Base-by-base conservation (phyloP, 441 rosid genomes). In the Syzygium malaccense region DNA sequence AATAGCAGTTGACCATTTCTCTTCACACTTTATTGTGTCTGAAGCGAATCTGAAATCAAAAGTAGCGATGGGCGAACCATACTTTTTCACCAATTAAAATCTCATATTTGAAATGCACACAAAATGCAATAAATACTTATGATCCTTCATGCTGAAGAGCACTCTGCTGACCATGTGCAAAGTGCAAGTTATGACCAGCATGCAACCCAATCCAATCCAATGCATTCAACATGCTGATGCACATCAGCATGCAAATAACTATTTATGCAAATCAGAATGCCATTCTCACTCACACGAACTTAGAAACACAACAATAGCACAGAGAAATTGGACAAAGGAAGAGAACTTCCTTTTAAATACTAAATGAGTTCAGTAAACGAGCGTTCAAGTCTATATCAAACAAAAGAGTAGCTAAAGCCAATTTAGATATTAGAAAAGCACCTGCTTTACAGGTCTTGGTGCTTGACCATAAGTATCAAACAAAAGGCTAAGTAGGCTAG, bases 381-480 rank as follows among this genome's bases (percentile, higher is more conserved):
- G n/a, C 83, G 6, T 28, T 37, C 83, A 41, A 75, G 51, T 28
- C 83, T 23, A 41, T 37, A 17, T 75, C 83, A 37, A 28, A 85
- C 62, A 33, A 53, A 85, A 33, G 26, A 37, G 49, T 12, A 56
- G n/a, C 19, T 85, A 33, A 55, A 19, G 87, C 68, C 11, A 55
- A 58, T 53, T 58, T 25, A 56, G 30, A 32, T 58, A 78, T 86
- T 78, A 87, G 89, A 88, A 71, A 89, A 71, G 83, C 62, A 96
- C 99, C 99, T 97, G 99, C 93, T 95, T 98, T 75, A 96, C 98
- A 86, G 93, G 66, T 92, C 95, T 98, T 56, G 99, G 96, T 85
- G 99, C 97, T 92, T 90, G 94, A 55, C 94, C 96, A 86, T 98
- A 97, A 83, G 92, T 87, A 90, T 96, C 98, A 93, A 98, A 98